Evolutionary conservation across 2,329 filamentous ascomycete genomes (phyloP).

Genomic region (Lecanicillium sp.): DNA sequence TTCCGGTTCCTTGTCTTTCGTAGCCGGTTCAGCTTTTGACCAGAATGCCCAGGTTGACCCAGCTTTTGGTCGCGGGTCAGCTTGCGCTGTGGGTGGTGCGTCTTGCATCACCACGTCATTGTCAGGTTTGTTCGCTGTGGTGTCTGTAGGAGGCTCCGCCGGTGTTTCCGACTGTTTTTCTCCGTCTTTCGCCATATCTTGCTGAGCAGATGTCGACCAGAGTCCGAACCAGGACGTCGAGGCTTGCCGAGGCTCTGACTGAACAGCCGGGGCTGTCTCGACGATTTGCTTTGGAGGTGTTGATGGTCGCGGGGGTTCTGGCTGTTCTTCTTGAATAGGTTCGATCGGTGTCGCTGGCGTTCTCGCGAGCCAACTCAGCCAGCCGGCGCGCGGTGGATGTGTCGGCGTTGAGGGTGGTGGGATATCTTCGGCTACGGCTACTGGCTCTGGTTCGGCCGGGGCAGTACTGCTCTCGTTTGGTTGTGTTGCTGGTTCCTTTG

Average conservation of each 20-base stretch:
- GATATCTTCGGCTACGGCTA: neutral
- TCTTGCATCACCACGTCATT: slow-evolving; percentile 41
- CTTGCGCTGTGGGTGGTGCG: slow-evolving; percentile 26
- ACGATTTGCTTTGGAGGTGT: slow-evolving; percentile 20
- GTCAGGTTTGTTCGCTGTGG: too few relatives aligned
- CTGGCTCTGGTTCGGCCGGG: neutral
- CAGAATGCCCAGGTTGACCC: slow-evolving; percentile 77
- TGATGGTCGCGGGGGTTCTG: slow-evolving; percentile 15
- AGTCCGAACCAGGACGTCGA: slow-evolving; percentile 35
- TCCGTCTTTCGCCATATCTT: slow-evolving; percentile 10
- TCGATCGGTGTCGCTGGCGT: slow-evolving; percentile 21
- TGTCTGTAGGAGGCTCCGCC: slow-evolving; percentile 19
- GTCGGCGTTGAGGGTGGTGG: neutral
- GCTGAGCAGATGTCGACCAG: slow-evolving; percentile 26
- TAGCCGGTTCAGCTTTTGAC: slow-evolving; percentile 53
- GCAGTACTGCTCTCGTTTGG: neutral
- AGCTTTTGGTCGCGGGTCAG: slow-evolving; percentile 37
- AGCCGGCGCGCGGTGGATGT: slow-evolving; percentile 32
- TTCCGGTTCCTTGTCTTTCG: slow-evolving; percentile 31
- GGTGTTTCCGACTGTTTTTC: slow-evolving; percentile 17
- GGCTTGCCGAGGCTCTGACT: slow-evolving; percentile 16
- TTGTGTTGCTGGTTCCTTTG: neutral
- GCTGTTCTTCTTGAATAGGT: slow-evolving; percentile 4
- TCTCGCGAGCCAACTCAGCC: slow-evolving; percentile 48
- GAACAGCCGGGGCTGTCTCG: slow-evolving; percentile 9